phyloP scores from a whole-genome alignment of 345 rosid genomes.

The Reutealis trisperma region DNA sequence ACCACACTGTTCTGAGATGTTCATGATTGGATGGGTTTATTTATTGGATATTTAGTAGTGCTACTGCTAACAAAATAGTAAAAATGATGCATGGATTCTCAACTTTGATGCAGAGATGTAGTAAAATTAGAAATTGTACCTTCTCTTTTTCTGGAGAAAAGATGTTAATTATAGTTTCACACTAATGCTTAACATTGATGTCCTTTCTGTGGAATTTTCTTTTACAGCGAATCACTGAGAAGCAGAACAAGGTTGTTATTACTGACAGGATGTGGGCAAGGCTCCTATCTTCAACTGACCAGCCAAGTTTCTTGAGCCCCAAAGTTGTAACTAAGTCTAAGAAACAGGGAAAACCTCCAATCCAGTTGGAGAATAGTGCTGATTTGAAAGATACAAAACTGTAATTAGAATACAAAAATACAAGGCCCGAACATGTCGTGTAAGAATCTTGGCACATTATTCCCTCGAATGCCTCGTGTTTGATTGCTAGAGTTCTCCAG shows the following conservation, averaged over 20 bases:
- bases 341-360: slow-evolving; percentile 19
- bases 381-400: slow-evolving; percentile 1
- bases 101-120: no score
- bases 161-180: not conserved
- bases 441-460: no score
- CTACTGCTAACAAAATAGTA: no score
- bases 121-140: no score
- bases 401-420: not conserved
- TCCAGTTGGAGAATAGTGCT: slow-evolving; percentile 14
- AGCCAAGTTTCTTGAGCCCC: slow-evolving; percentile 64
- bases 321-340: slow-evolving; percentile 24
- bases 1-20: not conserved
- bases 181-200: not conserved
- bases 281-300: slow-evolving; percentile 69
- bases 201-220: not conserved
- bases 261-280: slow-evolving; percentile 89
- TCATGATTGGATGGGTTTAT: not conserved
- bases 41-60: not conserved
- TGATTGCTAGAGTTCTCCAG: no score
- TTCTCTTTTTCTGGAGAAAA: no score
- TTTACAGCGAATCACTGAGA: slow-evolving; percentile 59
- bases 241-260: slow-evolving; percentile 62
- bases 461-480: no score
- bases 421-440: no score
- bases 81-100: no score